Conservation (phyloP, 345 rosid genomes). For the Heritiera fomes region DNA sequence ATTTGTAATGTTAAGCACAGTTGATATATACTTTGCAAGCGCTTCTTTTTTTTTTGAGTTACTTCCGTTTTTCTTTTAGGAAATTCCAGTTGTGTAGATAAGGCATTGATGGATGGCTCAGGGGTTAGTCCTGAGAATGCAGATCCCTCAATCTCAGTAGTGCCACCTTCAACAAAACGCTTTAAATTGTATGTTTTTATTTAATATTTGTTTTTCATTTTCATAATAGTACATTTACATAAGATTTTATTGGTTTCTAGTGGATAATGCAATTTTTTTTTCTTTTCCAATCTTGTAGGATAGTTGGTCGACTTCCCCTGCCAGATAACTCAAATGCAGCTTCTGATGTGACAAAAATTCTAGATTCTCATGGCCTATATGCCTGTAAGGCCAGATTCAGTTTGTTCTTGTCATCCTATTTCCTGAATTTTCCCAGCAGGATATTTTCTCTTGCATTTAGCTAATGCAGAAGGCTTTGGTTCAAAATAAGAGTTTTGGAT, state of each 20-base stretch:
- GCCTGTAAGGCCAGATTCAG: constrained; percentile 34
- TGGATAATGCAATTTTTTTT: constrained; percentile 3
- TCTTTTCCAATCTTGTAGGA: constrained; percentile 35
- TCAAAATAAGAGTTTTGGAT: background rate
- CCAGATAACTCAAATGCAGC: constrained; percentile 35
- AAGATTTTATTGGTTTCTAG: background rate
- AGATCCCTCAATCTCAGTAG: constrained; percentile 34
- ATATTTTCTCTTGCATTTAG: background rate
- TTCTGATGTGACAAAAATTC: constrained; percentile 32
- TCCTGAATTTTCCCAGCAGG: constrained; percentile 2
- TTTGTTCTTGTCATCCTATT: constrained; percentile 13
- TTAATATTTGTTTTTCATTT: constrained; percentile 26
- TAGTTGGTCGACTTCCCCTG: constrained; percentile 25
- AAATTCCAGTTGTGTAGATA: constrained; percentile 32
- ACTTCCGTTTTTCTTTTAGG: constrained; percentile 29
- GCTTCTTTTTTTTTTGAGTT: background rate
- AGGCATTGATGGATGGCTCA: constrained; percentile 33
- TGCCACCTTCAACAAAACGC: constrained; percentile 55
- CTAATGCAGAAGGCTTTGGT: constrained; percentile 9
- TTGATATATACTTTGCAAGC: background rate
- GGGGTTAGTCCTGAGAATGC: constrained; percentile 36
- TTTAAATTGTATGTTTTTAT: constrained; percentile 47
- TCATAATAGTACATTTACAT: background rate
- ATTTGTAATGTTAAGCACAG: background rate
- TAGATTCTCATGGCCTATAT: constrained; percentile 22